Evolutionary conservation across 768 basidiomycete genomes (phyloP), one percentile per base, ranked within the genome.

Genomic region (Kwoniella sp.): DNA sequence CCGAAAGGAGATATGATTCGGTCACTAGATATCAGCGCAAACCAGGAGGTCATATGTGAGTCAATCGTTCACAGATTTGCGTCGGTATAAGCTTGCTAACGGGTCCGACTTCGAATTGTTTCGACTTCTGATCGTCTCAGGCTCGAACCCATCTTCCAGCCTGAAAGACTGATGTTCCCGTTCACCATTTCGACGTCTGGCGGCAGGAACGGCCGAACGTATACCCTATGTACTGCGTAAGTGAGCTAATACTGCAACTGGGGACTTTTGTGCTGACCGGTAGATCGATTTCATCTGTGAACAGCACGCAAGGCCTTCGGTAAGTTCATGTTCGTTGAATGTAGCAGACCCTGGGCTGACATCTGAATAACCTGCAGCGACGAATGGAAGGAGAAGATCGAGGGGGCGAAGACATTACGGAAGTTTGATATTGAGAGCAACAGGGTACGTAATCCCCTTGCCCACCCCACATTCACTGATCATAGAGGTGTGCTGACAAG

Each of bases 371-470:
- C 1, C 22, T 15, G 21, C 44, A 72, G 75, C 22, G 68, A 72
- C 36, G 64, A 70, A 27, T 77, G 76, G 76, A 66, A 57, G 25
- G 71, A 69, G 50, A 72, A 67, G 60, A 72, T 77, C 46, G 71
- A 74, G 49, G 67, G 63, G 19, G 67, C 76, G 7, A 72, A 72
- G 55, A 69, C 65, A 4, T 25, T 77, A 10, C 65, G 76, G 2
- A 54, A 67, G 24, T 77, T 77, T 47, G 76, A 77, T 44, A 37
- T 73, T 15, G 76, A 74, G 19, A 69, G 71, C 57, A 77, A 77
- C 51, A 44, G 70, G 30, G 73, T 74, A 40, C 60, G 72, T 55
- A 25, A 36, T 3, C 40, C 4, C 17, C 40, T 9, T 44, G 7
- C 33, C 33, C 7, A 26, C 2, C 50, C n/a, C 2, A 54, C 5